A percentile compares a stretch with the other conserved stretches of the same genome.
These are phyloP conservation scores for Teunomyces tritomae DNA, from an alignment of 805 yeast genomes.

Conservation along the genomic window DNA sequence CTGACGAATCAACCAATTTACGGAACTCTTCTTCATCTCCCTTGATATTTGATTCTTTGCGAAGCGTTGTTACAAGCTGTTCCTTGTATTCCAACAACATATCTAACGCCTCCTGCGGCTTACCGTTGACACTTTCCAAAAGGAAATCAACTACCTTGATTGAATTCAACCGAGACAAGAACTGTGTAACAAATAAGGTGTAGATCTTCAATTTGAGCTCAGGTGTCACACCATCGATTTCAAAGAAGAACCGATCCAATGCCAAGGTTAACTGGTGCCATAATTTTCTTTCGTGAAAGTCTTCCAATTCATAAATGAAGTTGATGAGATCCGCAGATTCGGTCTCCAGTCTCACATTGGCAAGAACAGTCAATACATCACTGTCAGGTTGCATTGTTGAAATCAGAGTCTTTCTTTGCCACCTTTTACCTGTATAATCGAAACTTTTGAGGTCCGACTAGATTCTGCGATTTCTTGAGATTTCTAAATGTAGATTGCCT, in stretches of 20 bases:
- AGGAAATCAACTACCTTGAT: constrained; percentile 76
- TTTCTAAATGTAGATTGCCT: constrained; percentile 6
- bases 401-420: constrained; percentile 11
- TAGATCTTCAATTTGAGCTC: constrained; percentile 64
- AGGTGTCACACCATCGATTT: constrained; percentile 32
- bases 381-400: constrained; percentile 40
- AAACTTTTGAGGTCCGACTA: background rate
- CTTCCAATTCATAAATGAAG: constrained; percentile 70
- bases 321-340: constrained; percentile 60
- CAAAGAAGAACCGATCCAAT: constrained; percentile 55
- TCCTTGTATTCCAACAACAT: constrained; percentile 34
- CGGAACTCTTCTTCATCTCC: constrained; percentile 22
- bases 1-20: constrained; percentile 48
- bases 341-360: constrained; percentile 62
- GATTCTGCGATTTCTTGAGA: background rate
- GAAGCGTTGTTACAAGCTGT: constrained; percentile 23
- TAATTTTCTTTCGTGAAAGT: constrained; percentile 79
- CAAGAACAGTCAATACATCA: constrained; percentile 47
- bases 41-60: constrained; percentile 27
- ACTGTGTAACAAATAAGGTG: constrained; percentile 64
- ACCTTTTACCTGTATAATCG: background rate
- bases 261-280: constrained; percentile 91
- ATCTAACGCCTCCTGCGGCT: constrained; percentile 28
- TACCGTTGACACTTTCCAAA: constrained; percentile 44
- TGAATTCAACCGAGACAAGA: constrained; percentile 72